phyloP scores from a whole-genome alignment of 2,329 filamentous ascomycete genomes.

The Xylariaceae sp. region DNA sequence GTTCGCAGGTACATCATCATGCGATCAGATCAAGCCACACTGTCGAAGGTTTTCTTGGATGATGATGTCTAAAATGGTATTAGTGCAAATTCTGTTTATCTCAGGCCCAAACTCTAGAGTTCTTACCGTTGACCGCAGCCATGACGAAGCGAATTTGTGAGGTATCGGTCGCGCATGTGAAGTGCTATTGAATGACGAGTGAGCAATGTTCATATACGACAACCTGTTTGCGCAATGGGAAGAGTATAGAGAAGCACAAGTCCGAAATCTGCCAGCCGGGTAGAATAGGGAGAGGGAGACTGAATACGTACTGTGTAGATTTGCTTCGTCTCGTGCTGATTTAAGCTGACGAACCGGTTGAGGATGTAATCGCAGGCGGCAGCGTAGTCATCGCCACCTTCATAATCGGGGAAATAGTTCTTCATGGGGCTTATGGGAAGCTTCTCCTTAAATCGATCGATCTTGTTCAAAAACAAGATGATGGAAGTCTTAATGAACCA shows the following conservation, averaged over 20 bases:
- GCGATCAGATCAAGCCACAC: constrained; percentile 85
- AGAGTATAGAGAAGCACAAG: not conserved
- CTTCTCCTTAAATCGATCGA: constrained; percentile 85
- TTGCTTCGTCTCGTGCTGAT: constrained; percentile 99
- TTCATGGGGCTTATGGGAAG: constrained; percentile 77
- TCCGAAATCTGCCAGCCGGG: not conserved
- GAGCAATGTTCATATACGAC: not conserved
- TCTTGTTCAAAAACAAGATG: constrained; percentile 85
- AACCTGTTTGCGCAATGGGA: no score
- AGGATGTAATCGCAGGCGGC: constrained; percentile 98
- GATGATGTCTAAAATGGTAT: constrained; percentile 76
- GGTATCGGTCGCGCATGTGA: constrained; percentile 97
- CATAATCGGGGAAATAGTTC: constrained; percentile 86
- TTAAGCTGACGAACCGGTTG: constrained; percentile 95
- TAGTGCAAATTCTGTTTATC: constrained; percentile 34
- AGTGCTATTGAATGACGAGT: constrained; percentile 51
- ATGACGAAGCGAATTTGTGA: constrained; percentile 99
- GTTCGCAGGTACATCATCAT: not conserved
- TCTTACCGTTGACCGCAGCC: constrained; percentile 94
- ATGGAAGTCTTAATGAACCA: constrained; percentile 91
- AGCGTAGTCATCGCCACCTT: constrained; percentile 92
- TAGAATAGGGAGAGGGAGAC: not conserved
- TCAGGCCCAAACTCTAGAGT: no score
- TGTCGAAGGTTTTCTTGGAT: constrained; percentile 98
- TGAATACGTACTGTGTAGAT: constrained; percentile 66